Base-by-base conservation (phyloP, 2,329 filamentous ascomycete genomes). In the Alternaria sp. region DNA sequence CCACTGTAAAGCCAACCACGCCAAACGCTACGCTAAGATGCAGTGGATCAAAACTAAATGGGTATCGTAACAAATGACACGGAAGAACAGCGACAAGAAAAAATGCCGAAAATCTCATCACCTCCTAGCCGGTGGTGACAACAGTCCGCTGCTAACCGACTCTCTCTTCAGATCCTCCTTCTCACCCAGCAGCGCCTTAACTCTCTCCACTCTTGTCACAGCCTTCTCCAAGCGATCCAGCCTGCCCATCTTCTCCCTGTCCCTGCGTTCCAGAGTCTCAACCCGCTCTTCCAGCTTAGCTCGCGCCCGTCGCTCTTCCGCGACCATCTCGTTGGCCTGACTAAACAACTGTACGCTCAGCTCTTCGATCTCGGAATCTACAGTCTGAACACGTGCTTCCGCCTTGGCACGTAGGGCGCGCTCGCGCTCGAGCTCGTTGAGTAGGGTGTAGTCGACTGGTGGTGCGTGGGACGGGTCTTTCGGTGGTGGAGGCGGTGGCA, bases 311-410 rank as follows among this genome's bases (percentile, higher is more conserved):
- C 92, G 83, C 83, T 96, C 92, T 17, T 86, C 84, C 3, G 92
- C 91, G 19, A 96, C 92, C 92, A 96, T 96, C 81, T 93, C 89
- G 77, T 96, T 96, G 55, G 92, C 92, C 82, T 94, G 90, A 81
- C 92, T 89, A 77, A 96, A 96, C 57, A 96, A 82, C 54, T 86
- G 87, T 19, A 87, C 90, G 73, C 87, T 92, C 67, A 96, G 83
- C 80, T 96, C 92, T 80, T 95, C 92, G 19, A 95, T 86, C 82
- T 96, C 92, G 12, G 83, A 85, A 73, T 87, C 89, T 54, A 91
- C 90, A 54, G 88, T 86, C 67, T 85, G 85, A 19, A 93, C 82
- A 65, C 87, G 86, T 54, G 86, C 86, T 81, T 96, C 92, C 1
- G 92, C 92, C 55, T 88, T 87, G 43, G 86, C 83, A 12, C 92